Base-by-base conservation (phyloP, 371 early-diverging fungal species). In the Apophysomyces ossiformis region DNA sequence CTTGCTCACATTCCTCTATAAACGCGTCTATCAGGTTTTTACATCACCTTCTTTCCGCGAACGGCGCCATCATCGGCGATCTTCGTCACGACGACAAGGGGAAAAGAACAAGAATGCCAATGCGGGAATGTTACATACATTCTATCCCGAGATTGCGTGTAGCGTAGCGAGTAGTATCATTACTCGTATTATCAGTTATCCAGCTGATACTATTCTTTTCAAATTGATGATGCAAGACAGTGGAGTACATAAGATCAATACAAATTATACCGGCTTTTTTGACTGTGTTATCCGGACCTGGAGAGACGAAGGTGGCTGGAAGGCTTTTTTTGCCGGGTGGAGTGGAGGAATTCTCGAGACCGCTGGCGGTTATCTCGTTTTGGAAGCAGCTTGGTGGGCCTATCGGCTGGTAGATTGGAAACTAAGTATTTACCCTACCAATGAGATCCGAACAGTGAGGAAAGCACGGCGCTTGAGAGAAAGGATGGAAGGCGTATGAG, bases 101-200 rank as follows among this genome's bases (percentile, higher is more conserved):
- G 18, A 39, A 63, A 13, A 66, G 66, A 9, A 58, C 69, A 5
- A 69, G 60, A 21, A 66, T 60, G n/a, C 69, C 64, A 7, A 66
- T 56, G 41, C 60, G 64, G 72, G 82, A 15, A 63, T 84, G 39
- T 50, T 85, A 18, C 82, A 80, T 46, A 82, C 84, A 16, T 87
- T 82, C 57, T 87, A 85, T 61, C 84, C 86, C 6, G 88, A 87
- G 64, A 81, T 87, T 59, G 85, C 80, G 13, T 84, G 83, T 61
- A 84, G 84, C 35, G 77, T 87, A 26, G 70, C 79, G 26, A 85
- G 85, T 45, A 84, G 82, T 57, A 82, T 87, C 57, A 41, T 86
- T 8, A 78, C 84, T 2, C 76, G 86, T 0, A 73, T 80, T 8
- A 8, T 84, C 13, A 76, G 80, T 43, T 86, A 85, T 66, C 88